Base-by-base conservation (phyloP, 164 flowering plant genomes). In the Tinospora cordifolia region DNA sequence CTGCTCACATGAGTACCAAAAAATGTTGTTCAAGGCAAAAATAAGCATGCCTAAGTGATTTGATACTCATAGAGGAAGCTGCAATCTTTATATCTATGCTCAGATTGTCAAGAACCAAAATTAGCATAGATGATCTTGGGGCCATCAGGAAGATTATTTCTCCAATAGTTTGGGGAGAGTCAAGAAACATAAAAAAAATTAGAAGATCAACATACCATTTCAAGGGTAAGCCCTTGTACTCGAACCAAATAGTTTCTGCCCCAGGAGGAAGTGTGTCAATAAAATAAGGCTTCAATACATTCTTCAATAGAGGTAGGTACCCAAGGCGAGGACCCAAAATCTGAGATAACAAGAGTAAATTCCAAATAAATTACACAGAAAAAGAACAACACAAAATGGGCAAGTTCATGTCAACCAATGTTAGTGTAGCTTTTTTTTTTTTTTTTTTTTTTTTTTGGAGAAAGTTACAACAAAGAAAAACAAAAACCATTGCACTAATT, bases 241-340 rank as follows among this genome's bases (percentile, higher is more conserved):
- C 99, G 79, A 95, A 95, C 98, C 99, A 95, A 44, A 92, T 79
- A 49, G 93, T 87, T 75, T 92, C 98, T 0, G 58, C 79, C 5
- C 97, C 97, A 66, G 98, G 98, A 66, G 99, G 99, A 81, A 95
- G 98, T 17, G 96, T 65, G 74, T 77, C 69, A 71, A 87, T 81
- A 81, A 95, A 95, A 77, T 85, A 80, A 67, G 98, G 93, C 78
- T 84, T 88, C 65, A 95, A 71, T 8, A 81, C 88, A 69, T 93
- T 81, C 41, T 77, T 73, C 71, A 95, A 79, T 81, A 95, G 70
- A 38, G 97, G 96, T 73, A 95, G 80, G 71, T 89, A 95, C 5
- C 98, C 98, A 12, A 92, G 75, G 41, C 99, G 86, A 68, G 97
- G 93, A 38, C 92, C 99, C 65, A 92, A 81, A 62, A 95, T 77